Evolutionary conservation across 805 yeast genomes (phyloP).

Genomic region (Kluyveromyces wickerhamii): DNA sequence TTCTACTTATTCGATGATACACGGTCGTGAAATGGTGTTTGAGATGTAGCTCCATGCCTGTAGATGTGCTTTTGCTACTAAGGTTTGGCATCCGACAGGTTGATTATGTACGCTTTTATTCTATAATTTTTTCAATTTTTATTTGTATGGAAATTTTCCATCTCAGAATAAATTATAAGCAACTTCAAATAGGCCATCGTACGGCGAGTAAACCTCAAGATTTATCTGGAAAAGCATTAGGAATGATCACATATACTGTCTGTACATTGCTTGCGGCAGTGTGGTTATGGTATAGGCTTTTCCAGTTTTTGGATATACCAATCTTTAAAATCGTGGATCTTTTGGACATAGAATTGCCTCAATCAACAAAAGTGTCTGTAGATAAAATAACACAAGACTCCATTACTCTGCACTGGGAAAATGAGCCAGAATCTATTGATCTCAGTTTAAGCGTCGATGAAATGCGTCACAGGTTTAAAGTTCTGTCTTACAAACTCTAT

Average conservation of each 20-base stretch:
- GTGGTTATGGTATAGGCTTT: constrained; percentile 25
- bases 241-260: constrained; percentile 9
- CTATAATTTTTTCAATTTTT: no score
- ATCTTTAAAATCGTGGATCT: constrained; percentile 23
- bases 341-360: constrained; percentile 25
- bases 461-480: constrained; percentile 14
- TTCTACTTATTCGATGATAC: no score
- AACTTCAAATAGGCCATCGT: no score
- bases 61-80: no score
- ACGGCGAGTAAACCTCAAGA: no score
- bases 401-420: constrained; percentile 30
- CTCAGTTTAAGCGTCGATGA: constrained; percentile 10
- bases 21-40: no score
- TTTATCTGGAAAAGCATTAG: no score
- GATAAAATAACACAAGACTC: constrained; percentile 25
- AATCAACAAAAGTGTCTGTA: constrained; percentile 28
- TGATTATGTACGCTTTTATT: no score
- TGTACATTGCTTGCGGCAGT: constrained; percentile 9
- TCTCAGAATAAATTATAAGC: no score
- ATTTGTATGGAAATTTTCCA: no score
- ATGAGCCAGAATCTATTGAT: constrained; percentile 17
- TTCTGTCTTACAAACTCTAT: constrained; percentile 18
- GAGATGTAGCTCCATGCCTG: no score
- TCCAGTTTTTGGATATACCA: constrained; percentile 25
- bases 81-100: no score